A percentile compares a stretch with the other conserved stretches of the same genome.
phyloP scores from a whole-genome alignment of 1,284 basidiomycete genomes.

The Bondarzewia mesenterica region DNA sequence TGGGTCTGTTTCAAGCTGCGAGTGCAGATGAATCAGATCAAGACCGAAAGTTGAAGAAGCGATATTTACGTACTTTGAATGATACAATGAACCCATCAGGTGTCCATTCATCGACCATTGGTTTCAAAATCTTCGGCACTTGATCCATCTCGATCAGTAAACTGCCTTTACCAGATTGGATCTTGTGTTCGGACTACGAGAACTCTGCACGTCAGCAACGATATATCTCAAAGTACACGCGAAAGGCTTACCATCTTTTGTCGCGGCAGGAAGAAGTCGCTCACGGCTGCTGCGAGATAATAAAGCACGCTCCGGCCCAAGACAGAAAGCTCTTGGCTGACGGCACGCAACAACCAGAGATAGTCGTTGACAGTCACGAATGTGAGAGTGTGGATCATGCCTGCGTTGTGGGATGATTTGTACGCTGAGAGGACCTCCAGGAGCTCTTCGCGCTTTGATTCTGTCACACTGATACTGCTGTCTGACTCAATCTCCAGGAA shows the following conservation, averaged over 20 bases:
- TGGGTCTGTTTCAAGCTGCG: conserved; percentile 87
- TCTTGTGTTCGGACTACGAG: conserved; percentile 89
- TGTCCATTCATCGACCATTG: conserved; percentile 91
- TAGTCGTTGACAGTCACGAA: conserved; percentile 98
- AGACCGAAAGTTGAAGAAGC: neutral
- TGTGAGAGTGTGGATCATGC: conserved; percentile 76
- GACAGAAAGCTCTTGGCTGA: conserved; percentile 65
- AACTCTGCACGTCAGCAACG: conserved; percentile 35
- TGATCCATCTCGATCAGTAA: conserved; percentile 97
- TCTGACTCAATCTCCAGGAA: conserved; percentile 71
- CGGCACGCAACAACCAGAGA: conserved; percentile 82
- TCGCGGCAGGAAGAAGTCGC: conserved; percentile 93
- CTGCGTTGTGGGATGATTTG: conserved; percentile 69
- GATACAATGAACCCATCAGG: conserved; percentile 89
- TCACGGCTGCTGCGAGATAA: conserved; percentile 96
- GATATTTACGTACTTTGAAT: conserved; percentile 72
- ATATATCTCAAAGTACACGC: neutral
- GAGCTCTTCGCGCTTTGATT: conserved; percentile 57
- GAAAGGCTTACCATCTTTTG: conserved; percentile 69
- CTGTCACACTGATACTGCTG: conserved; percentile 55
- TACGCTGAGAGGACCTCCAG: conserved; percentile 74
- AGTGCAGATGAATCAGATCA: neutral
- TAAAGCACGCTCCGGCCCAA: conserved; percentile 79
- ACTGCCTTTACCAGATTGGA: conserved; percentile 92
- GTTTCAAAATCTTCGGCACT: conserved; percentile 92